Base-by-base conservation (phyloP, 2,329 filamentous ascomycete genomes). In the Exophiala dermatitidis region DNA sequence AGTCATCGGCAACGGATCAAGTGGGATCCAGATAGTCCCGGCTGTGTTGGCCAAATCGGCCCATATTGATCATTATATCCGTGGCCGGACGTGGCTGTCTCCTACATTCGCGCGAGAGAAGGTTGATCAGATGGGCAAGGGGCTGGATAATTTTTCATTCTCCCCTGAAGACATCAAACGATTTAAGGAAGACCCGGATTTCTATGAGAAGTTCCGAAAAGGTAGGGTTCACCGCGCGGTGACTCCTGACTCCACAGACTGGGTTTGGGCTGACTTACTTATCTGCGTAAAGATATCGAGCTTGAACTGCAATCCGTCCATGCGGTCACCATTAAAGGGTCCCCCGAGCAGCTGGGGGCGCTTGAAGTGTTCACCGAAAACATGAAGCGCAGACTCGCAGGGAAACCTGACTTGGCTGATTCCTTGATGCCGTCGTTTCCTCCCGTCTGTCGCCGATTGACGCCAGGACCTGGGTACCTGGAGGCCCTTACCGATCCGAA, bases 11-110 rank as follows among this genome's bases (percentile, higher is more conserved):
- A 72, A 69, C 2, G 71, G 73, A 1, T 70, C 3, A 68, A 72
- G 5, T 4, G 70, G 68, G 0, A 72, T 75, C n/a, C 73, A 75
- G 54, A 71, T 70, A 0, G 72, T 76, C 4, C 71, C 73, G 3
- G 68, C 57, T 1, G 73, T 76, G 69, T 72, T 45, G 7, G 29
- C 42, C 42, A 30, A 32, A 10, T 31, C 42, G 12, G 9, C 28
- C n/a, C 42, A 33, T 52, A 45, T 72, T 32, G 67, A 71, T 43
- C 64, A 62, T 26, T 64, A 62, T 43, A 52, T 57, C 40, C 52
- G 61, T 2, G 32, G 44, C 8, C 42, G 53, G 41, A 61, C 55
- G n/a, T 63, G 55, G 54, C 37, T 63, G 9, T 50, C 46, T 12
- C 53, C 56, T 7, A 47, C 52, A 5, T 49, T 56, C 33, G 51